Evolutionary conservation across 2,329 filamentous ascomycete species (phyloP).

Genomic region (Ascochyta koolunga): DNA sequence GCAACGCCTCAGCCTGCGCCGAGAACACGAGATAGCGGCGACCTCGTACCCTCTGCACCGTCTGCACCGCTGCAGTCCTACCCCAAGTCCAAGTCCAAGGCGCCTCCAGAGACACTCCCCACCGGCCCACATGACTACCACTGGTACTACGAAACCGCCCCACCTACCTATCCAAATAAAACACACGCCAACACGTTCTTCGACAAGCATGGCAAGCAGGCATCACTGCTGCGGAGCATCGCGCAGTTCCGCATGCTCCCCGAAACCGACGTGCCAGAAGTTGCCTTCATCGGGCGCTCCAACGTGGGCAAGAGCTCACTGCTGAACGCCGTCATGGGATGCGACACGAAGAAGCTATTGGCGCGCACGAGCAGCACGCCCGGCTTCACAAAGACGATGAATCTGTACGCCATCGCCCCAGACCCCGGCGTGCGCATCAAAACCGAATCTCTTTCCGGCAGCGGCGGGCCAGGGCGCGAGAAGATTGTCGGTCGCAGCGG

Average conservation of each 20-base stretch:
- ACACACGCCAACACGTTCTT: constrained; percentile 54
- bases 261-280: constrained; percentile 61
- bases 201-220: constrained; percentile 39
- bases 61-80: constrained; percentile 14
- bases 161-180: constrained; percentile 45
- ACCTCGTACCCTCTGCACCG: constrained; percentile 25
- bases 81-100: background rate
- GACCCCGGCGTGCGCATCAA: constrained; percentile 30
- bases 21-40: background rate
- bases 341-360: constrained; percentile 51
- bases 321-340: constrained; percentile 64
- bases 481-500: constrained; percentile 48
- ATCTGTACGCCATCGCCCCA: constrained; percentile 66
- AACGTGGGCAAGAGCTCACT: constrained; percentile 74
- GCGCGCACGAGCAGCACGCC: constrained; percentile 62
- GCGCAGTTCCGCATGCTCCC: constrained; percentile 66
- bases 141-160: constrained; percentile 43
- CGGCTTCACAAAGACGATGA: constrained; percentile 69
- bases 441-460: constrained; percentile 15
- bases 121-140: constrained; percentile 27
- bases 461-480: constrained; percentile 19
- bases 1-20: background rate
- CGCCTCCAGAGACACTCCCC: constrained; percentile 10
- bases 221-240: constrained; percentile 65
- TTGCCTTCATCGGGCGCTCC: constrained; percentile 70